Percentiles rank a stretch among this genome's conserved stretches.
Conservation (phyloP, 768 basidiomycete genomes). For the Dentipellis fragilis region DNA sequence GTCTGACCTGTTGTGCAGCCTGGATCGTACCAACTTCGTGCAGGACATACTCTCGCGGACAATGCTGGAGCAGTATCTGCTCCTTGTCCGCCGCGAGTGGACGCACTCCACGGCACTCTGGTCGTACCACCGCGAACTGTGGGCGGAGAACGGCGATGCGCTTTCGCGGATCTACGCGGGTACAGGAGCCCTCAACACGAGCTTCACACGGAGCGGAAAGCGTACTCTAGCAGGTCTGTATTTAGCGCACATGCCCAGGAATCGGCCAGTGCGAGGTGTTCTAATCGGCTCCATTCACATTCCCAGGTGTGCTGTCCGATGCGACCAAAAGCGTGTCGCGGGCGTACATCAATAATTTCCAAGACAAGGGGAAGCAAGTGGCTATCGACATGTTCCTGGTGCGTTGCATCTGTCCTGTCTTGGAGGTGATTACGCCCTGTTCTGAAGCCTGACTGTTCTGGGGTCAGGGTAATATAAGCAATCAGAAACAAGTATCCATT, state of each 20-base stretch:
- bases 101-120: conserved; percentile 58
- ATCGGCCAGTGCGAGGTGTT: background rate
- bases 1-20: conserved; percentile 30
- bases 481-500: conserved; percentile 79
- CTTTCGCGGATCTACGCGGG: conserved; percentile 92
- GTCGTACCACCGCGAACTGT: conserved; percentile 84
- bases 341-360: conserved; percentile 97
- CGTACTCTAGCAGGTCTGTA: conserved; percentile 72
- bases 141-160: conserved; percentile 96
- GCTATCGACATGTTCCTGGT: conserved; percentile 96
- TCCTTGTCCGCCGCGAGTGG: conserved; percentile 73
- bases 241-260: background rate
- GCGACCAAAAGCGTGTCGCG: conserved; percentile 94
- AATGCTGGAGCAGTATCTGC: conserved; percentile 74
- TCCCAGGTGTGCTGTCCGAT: conserved; percentile 77
- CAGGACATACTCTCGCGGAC: conserved; percentile 88
- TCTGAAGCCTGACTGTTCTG: background rate
- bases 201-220: conserved; percentile 91
- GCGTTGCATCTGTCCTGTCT: conserved; percentile 16
- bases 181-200: conserved; percentile 89
- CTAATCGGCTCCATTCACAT: background rate
- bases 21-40: conserved; percentile 96
- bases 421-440: background rate
- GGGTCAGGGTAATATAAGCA: conserved; percentile 86
- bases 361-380: conserved; percentile 87